These are phyloP conservation scores for Luvunga scandens DNA, from an alignment of 345 rosid species.

Conservation along the genomic window DNA sequence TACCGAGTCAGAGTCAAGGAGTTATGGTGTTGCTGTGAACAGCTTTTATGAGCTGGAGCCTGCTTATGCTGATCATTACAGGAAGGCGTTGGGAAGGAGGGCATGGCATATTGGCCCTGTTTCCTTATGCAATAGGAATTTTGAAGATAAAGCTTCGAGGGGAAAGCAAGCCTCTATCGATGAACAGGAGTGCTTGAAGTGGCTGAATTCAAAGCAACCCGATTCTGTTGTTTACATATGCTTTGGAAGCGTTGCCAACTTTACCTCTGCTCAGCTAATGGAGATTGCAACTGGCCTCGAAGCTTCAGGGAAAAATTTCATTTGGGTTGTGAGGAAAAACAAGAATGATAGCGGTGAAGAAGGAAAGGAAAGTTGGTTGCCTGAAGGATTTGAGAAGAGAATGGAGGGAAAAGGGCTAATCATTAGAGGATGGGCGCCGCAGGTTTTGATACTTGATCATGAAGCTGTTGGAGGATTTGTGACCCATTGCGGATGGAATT, in stretches of 20 bases:
- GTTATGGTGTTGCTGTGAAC: conserved; percentile 37
- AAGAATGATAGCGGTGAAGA: conserved; percentile 1
- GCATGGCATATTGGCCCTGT: conserved; percentile 50
- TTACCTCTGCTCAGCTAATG: conserved; percentile 27
- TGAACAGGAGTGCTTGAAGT: conserved; percentile 33
- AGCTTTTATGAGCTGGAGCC: conserved; percentile 51
- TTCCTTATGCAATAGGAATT: conserved; percentile 20
- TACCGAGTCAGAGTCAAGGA: conserved; percentile 22
- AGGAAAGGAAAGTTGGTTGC: conserved; percentile 22
- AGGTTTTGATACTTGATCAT: conserved; percentile 46
- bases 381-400: conserved; percentile 36
- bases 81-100: conserved; percentile 31
- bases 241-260: conserved; percentile 36
- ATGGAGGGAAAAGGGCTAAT: conserved; percentile 34
- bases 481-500: conserved; percentile 63
- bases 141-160: conserved; percentile 18
- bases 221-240: conserved; percentile 51
- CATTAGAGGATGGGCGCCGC: conserved; percentile 46
- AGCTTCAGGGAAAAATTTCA: conserved; percentile 39
- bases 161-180: conserved; percentile 22
- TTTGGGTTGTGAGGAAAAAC: conserved; percentile 45
- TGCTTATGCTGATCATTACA: conserved; percentile 35
- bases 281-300: conserved; percentile 46
- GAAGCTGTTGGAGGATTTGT: conserved; percentile 41
- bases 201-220: conserved; percentile 38